Evolutionary conservation across 164 flowering plant genomes (phyloP).

Genomic region (Paratinospora sagittata): DNA sequence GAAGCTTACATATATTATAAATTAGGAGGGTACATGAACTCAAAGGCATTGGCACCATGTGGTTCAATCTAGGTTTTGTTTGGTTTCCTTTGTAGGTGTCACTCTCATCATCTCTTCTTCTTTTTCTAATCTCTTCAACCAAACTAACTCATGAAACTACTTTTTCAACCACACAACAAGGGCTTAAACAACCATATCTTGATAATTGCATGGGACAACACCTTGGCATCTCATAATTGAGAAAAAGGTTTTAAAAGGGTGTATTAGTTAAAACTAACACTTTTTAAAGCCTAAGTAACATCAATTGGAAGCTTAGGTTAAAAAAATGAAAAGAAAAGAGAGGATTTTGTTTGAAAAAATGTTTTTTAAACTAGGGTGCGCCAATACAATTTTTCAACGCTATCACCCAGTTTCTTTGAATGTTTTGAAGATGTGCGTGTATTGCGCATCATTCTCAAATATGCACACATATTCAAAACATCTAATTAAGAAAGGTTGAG

Average conservation of each 20-base stretch:
- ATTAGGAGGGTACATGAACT: constrained; percentile 1
- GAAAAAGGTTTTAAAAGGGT: not conserved
- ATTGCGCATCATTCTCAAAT: no score
- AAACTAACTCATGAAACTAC: not conserved
- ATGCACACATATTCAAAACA: no score
- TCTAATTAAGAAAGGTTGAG: no score
- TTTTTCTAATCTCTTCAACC: not conserved
- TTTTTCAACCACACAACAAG: not conserved
- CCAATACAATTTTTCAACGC: no score
- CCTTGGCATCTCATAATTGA: not conserved
- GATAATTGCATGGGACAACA: not conserved
- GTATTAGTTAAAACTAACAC: constrained; percentile 1
- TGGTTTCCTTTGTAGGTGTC: constrained; percentile 6
- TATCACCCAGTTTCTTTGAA: no score
- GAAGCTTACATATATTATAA: no score
- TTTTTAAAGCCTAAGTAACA: not conserved
- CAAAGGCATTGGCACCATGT: constrained; percentile 14
- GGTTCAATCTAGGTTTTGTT: constrained; percentile 8
- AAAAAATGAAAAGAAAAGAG: no score
- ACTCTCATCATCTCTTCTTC: constrained; percentile 14
- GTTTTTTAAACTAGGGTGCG: no score
- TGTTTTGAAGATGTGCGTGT: no score
- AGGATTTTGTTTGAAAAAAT: no score
- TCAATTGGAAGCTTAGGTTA: not conserved
- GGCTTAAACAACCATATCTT: not conserved